Base-by-base conservation (phyloP, 768 basidiomycete genomes). In the Grammothele lineata region DNA sequence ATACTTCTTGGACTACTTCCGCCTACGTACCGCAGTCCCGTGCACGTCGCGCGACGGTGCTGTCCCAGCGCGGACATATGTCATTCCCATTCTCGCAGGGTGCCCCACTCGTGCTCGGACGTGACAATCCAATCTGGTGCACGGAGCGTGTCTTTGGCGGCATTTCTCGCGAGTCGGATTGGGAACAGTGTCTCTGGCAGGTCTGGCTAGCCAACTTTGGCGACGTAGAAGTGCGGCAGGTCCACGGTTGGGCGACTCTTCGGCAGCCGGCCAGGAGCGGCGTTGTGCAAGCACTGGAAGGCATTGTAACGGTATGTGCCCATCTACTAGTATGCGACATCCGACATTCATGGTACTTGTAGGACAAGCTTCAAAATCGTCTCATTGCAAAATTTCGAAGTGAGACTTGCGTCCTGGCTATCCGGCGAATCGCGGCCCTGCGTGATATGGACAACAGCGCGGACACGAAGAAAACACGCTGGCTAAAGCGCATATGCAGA, bases 141-240 rank as follows among this genome's bases (percentile, higher is more conserved):
- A 72, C 76, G 2, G 82, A 84, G 48, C 72, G 81, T 30, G 67
- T 74, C 46, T 76, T 78, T 23, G 53, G 72, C 15, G 59, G 64
- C 12, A 61, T 64, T 26, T 71, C 74, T 5, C 77, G 80, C 18
- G 49, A 55, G 1, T 61, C 69, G 3, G 80, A 83, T 48, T 85
- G 83, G 83, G 67, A 72, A 26, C 78, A 81, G 48, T 85, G 83
- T 58, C 62, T 84, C 12, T 85, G 83, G 82, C 78, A 80, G 55
- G 48, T 83, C 47, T 77, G 76, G 68, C 68, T 84, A 22, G 75
- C 80, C 45, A 73, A 68, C 45, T 72, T 70, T 27, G 81, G 81
- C 12, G 63, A 64, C 11, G 60, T 68, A 5, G 57, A 51, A 9
- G 61, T 60, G 18, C 60, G 55, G 37, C 61, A 37, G 40, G 60